phyloP scores from a whole-genome alignment of 225 moss, liverwort and hornwort species.

The Straminergon stramineum region DNA sequence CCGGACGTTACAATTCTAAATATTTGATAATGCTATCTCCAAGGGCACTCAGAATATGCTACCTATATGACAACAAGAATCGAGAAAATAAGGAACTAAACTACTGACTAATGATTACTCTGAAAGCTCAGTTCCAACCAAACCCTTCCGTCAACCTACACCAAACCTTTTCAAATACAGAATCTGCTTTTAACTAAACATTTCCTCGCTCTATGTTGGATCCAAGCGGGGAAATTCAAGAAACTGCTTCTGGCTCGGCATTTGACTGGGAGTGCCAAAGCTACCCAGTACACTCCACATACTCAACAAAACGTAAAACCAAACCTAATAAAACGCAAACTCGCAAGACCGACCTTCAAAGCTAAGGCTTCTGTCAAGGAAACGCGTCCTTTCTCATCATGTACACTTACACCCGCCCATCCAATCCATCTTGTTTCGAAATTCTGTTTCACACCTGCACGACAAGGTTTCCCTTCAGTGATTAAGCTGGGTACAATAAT shows the following conservation, averaged over 20 bases:
- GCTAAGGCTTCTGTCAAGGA: conserved; percentile 61
- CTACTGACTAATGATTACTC: neutral
- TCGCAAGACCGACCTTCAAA: conserved; percentile 46
- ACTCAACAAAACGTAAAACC: neutral
- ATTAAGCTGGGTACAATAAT: neutral
- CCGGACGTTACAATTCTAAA: neutral
- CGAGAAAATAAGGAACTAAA: neutral
- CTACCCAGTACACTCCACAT: neutral
- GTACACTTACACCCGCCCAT: conserved; percentile 93
- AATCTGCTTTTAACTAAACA: neutral
- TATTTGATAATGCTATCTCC: neutral
- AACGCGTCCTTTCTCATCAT: conserved; percentile 54
- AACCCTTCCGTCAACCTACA: neutral
- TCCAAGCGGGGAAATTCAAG: neutral
- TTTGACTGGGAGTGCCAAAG: neutral
- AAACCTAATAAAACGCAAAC: neutral
- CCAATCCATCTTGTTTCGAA: conserved; percentile 98
- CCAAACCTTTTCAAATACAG: neutral
- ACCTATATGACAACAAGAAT: neutral
- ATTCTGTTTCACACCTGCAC: conserved; percentile 79
- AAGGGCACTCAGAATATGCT: neutral
- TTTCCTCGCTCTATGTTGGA: neutral
- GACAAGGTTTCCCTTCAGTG: neutral
- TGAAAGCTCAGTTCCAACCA: neutral
- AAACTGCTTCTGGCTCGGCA: neutral